phyloP scores from a whole-genome alignment of 768 basidiomycete genomes.

The Vararia minispora region DNA sequence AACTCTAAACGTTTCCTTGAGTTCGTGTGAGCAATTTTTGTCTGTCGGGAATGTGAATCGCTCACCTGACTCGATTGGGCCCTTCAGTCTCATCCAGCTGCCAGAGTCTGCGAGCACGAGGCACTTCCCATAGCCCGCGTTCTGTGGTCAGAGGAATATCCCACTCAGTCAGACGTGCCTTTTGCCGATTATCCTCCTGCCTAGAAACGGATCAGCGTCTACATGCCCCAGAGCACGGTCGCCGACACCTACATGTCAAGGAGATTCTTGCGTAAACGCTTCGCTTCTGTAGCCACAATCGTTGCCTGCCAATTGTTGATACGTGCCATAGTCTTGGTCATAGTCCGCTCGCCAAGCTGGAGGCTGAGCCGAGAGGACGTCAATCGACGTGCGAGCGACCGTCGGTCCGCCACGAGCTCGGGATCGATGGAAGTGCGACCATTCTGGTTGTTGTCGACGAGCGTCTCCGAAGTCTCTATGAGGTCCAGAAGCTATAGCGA shows the following conservation, averaged over 20 bases:
- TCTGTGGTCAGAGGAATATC: slow-evolving; percentile 55
- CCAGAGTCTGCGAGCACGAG: slow-evolving; percentile 45
- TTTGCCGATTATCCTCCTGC: slow-evolving; percentile 66
- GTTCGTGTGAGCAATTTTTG: too few species aligned
- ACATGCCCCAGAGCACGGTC: background rate
- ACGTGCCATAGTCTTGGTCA: slow-evolving; percentile 49
- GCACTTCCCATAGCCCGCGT: slow-evolving; percentile 71
- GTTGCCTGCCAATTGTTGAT: slow-evolving; percentile 67
- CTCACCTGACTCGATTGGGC: slow-evolving; percentile 73
- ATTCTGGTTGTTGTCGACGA: slow-evolving; percentile 35
- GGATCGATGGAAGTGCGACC: slow-evolving; percentile 43
- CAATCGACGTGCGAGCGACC: slow-evolving; percentile 39
- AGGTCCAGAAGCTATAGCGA: slow-evolving; percentile 44
- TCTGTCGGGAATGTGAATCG: background rate
- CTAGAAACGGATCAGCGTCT: slow-evolving; percentile 26
- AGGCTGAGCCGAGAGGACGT: slow-evolving; percentile 49
- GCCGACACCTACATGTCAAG: slow-evolving; percentile 53
- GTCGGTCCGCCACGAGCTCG: slow-evolving; percentile 36
- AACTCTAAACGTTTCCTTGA: slow-evolving; percentile 70
- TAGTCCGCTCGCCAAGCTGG: slow-evolving; percentile 49
- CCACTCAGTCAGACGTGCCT: slow-evolving; percentile 50
- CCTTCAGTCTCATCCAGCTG: slow-evolving; percentile 88
- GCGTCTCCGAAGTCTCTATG: slow-evolving; percentile 38
- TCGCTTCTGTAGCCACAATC: slow-evolving; percentile 57
- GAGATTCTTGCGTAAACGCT: slow-evolving; percentile 56